Conservation (phyloP, 495 filamentous ascomycete genomes). For the Penicillium psychrofluorescens region DNA sequence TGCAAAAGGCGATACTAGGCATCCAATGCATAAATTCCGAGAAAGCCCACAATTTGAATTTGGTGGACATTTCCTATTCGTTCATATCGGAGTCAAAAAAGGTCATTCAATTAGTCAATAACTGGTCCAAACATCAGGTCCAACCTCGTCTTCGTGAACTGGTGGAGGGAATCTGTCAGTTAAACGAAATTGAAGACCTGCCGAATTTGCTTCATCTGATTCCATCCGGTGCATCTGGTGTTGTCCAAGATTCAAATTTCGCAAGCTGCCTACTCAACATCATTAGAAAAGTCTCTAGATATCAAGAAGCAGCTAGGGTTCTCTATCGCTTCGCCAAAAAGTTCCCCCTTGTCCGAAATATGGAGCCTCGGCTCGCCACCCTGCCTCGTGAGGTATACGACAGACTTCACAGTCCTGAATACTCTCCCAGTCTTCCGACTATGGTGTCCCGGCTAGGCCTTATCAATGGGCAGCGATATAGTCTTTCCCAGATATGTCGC, state of each 20-base stretch:
- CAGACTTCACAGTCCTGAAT: not conserved
- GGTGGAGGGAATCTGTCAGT: slow-evolving; percentile 6
- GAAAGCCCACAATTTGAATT: not conserved
- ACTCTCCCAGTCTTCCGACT: not conserved
- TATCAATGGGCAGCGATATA: slow-evolving; percentile 4
- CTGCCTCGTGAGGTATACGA: slow-evolving; percentile 10
- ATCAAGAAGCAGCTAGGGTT: slow-evolving; percentile 2
- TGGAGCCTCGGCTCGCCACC: slow-evolving; percentile 4
- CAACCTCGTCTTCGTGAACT: not conserved
- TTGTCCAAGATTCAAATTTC: slow-evolving; percentile 1
- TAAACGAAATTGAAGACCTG: slow-evolving; percentile 1
- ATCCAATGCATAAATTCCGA: slow-evolving; percentile 3
- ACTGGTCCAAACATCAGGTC: slow-evolving; percentile 3
- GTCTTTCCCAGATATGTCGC: not conserved
- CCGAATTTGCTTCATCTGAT: slow-evolving; percentile 2
- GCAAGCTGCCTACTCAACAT: slow-evolving; percentile 3
- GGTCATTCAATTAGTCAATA: slow-evolving; percentile 6
- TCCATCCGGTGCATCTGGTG: not conserved
- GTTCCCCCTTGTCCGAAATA: slow-evolving; percentile 9
- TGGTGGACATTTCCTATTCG: not conserved
- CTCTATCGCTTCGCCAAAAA: slow-evolving; percentile 9
- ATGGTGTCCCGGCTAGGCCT: not conserved
- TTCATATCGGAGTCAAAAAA: slow-evolving; percentile 6
- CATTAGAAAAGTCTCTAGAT: slow-evolving; percentile 12
- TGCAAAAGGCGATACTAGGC: slow-evolving; percentile 1